A percentile compares a stretch with the other conserved stretches of the same genome.
phyloP scores from a whole-genome alignment of 1,284 basidiomycete species.

The Takashimella tepidaria region DNA sequence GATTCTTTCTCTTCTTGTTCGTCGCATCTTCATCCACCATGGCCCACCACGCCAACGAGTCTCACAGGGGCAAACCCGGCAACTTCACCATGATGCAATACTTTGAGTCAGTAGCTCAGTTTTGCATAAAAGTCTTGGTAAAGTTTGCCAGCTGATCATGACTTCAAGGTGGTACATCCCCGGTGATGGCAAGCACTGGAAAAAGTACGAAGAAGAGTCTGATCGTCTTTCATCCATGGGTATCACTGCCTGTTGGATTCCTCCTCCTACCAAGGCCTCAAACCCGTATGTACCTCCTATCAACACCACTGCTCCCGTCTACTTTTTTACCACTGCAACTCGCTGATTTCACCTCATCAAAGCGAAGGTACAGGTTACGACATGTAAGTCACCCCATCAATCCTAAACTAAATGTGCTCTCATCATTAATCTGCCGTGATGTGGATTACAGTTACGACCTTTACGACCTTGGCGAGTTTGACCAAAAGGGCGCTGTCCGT shows the following conservation, averaged over 20 bases:
- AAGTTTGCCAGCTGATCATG: background rate
- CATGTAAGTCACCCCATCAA: conserved; percentile 27
- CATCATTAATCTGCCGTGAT: too few relatives aligned
- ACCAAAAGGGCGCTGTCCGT: conserved; percentile 69
- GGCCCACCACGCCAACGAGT: conserved; percentile 23
- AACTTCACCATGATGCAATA: conserved; percentile 47
- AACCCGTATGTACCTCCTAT: conserved; percentile 31
- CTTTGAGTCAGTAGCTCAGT: conserved; percentile 38
- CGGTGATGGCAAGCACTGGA: conserved; percentile 55
- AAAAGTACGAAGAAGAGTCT: conserved; percentile 66
- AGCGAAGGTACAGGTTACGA: conserved; percentile 46
- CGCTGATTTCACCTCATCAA: too few relatives aligned
- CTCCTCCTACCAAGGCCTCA: conserved; percentile 47
- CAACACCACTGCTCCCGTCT: background rate
- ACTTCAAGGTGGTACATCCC: conserved; percentile 37
- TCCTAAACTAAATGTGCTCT: background rate
- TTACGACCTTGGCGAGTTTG: conserved; percentile 91
- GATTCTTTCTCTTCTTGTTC: too few relatives aligned
- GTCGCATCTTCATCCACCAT: too few relatives aligned
- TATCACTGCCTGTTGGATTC: conserved; percentile 70
- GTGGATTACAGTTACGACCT: conserved; percentile 53
- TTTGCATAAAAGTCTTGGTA: background rate
- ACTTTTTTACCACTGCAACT: background rate
- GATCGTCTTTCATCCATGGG: conserved; percentile 68
- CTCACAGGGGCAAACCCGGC: conserved; percentile 17